phyloP scores from a whole-genome alignment of 495 filamentous ascomycete species.

The Neurospora sp. region DNA sequence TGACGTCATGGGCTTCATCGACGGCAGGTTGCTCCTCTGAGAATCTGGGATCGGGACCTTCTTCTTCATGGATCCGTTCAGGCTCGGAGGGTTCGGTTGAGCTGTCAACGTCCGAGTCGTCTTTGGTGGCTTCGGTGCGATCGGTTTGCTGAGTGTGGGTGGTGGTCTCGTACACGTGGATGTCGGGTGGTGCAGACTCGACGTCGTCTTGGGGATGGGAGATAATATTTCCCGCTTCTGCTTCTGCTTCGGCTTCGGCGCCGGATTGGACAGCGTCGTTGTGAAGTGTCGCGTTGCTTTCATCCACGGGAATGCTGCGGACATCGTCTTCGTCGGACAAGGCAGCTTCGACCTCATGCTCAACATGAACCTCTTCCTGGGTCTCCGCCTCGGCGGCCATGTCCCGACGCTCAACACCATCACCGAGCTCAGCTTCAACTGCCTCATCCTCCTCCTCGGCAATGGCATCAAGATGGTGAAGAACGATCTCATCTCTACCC shows the following conservation, averaged over 20 bases:
- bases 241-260: not conserved
- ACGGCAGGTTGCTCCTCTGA: not conserved
- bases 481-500: not conserved
- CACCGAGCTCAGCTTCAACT: not conserved
- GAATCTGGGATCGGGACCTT: not conserved
- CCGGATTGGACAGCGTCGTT: not conserved
- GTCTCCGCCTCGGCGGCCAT: not conserved
- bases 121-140: not conserved
- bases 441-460: not conserved
- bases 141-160: not conserved
- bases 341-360: not conserved
- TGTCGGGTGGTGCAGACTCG: not conserved
- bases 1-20: not conserved
- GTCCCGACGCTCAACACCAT: not conserved
- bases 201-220: not conserved
- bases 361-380: not conserved
- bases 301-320: not conserved
- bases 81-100: not conserved
- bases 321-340: not conserved
- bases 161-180: not conserved
- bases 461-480: not conserved
- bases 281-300: not conserved
- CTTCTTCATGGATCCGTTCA: not conserved
- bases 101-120: not conserved
- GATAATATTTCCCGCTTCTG: not conserved